Evolutionary conservation across 306 rosid species (phyloP).

Genomic region (Fragaria iinumae): DNA sequence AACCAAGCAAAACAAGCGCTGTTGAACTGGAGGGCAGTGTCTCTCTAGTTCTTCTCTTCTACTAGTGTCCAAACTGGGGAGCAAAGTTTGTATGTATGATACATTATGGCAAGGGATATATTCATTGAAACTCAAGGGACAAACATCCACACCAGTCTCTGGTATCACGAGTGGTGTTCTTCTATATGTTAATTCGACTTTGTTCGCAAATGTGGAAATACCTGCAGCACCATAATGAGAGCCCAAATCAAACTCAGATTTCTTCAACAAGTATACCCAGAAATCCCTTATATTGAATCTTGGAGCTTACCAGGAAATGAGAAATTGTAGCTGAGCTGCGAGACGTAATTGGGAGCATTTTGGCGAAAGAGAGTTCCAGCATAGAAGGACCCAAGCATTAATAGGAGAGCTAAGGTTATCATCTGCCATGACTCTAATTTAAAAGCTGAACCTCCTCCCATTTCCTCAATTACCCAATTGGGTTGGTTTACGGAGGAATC

Average conservation of each 20-base stretch:
- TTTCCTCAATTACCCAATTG: conserved; percentile 22
- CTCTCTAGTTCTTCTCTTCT: conserved; percentile 84
- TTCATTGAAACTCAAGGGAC: conserved; percentile 81
- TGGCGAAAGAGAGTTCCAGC: conserved; percentile 62
- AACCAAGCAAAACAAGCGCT: conserved; percentile 79
- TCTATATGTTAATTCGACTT: conserved; percentile 57
- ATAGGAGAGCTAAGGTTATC: conserved; percentile 50
- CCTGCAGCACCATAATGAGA: conserved; percentile 42
- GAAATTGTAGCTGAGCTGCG: conserved; percentile 42
- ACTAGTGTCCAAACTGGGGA: conserved; percentile 53
- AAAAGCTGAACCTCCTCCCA: conserved; percentile 47
- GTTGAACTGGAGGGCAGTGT: conserved; percentile 81
- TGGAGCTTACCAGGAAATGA: conserved; percentile 25
- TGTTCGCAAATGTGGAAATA: conserved; percentile 48
- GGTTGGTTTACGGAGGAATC: not conserved
- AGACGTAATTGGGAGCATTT: conserved; percentile 59
- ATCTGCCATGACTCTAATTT: conserved; percentile 61
- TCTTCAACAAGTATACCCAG: not conserved
- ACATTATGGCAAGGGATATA: conserved; percentile 81
- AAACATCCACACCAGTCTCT: conserved; percentile 66
- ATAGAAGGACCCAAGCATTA: conserved; percentile 71
- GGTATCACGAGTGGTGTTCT: conserved; percentile 53
- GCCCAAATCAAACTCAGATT: not conserved
- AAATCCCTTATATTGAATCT: not conserved
- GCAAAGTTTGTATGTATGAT: conserved; percentile 54